phyloP scores from a whole-genome alignment of 768 basidiomycete species.

The Mrakia gelida region DNA sequence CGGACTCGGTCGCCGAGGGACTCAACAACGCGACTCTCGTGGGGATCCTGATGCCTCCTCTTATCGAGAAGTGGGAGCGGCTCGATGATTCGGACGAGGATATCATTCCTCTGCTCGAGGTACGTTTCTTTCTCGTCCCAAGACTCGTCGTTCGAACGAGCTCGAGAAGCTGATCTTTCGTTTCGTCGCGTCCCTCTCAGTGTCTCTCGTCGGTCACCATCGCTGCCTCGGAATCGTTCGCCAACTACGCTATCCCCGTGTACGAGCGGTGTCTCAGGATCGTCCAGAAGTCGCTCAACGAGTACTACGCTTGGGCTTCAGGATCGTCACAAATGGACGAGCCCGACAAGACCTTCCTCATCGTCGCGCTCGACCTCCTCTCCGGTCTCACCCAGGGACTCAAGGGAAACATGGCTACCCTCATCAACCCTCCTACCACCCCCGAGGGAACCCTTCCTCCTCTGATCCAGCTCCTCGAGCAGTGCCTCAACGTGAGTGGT shows the following conservation, averaged over 20 bases:
- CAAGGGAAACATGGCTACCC: slow-evolving; percentile 66
- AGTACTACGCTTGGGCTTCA: slow-evolving; percentile 82
- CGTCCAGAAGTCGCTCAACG: slow-evolving; percentile 72
- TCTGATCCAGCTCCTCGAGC: slow-evolving; percentile 71
- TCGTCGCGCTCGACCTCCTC: slow-evolving; percentile 93
- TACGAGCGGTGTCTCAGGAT: slow-evolving; percentile 86
- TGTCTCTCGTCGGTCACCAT: slow-evolving; percentile 97
- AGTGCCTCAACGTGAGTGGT: slow-evolving; percentile 66
- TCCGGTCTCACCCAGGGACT: slow-evolving; percentile 95
- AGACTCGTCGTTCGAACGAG: neutral
- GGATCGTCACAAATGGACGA: slow-evolving; percentile 82
- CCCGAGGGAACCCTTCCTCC: slow-evolving; percentile 61
- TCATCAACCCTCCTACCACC: slow-evolving; percentile 50
- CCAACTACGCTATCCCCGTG: slow-evolving; percentile 81
- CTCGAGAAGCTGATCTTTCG: neutral
- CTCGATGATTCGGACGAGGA: slow-evolving; percentile 87
- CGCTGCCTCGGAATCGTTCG: slow-evolving; percentile 84
- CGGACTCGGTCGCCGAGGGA: slow-evolving; percentile 88
- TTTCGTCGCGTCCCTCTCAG: slow-evolving; percentile 48
- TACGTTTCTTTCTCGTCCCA: slow-evolving; percentile 44
- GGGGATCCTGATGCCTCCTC: slow-evolving; percentile 92
- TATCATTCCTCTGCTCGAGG: slow-evolving; percentile 91
- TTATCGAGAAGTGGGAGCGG: slow-evolving; percentile 84
- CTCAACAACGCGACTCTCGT: slow-evolving; percentile 81
- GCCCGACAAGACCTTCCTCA: slow-evolving; percentile 94